Evolutionary conservation across 2,329 filamentous ascomycete species (phyloP), one percentile per base, ranked within the genome.

Genomic region (Trichoderma sp.): DNA sequence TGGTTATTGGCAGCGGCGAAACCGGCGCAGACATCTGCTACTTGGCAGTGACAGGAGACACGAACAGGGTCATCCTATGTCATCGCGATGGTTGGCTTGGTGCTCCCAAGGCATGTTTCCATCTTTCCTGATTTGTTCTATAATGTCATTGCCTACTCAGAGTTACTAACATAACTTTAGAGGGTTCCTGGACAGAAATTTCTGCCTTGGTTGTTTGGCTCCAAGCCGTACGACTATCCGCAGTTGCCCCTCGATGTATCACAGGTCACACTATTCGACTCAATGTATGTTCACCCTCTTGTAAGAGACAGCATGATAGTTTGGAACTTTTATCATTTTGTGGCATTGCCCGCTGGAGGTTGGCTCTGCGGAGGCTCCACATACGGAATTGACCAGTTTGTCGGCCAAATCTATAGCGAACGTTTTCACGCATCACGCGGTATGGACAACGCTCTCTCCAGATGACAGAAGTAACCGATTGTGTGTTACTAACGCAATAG

Each of bases 1-100:
- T 83, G 68, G 74, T 83, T 59, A 68, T 83, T 4, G 81, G 81
- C 1, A 77, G 74, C 12, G 80, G 81, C 9, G 81, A 83, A 68
- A 83, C 81, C 0, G 79, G 75, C 8, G 78, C 80, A 68, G 81
- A 83, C 53, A 70, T 83, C 27, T 75, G 76, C 10, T 75, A 81
- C 61, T 74, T 82, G 22, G 80, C 80, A 5, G 73, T 83, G 3
- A 83, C 78, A 1, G 77, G 76, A 1, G 71, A 75, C 5, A 79
- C 80, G 4, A 77, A 78, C 42, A 74, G 76, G 34, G 79, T 82
- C 2, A 74, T 80, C 3, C 56, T 83, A 12, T 80, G 78, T 54
- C 81, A 83, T 69, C 76, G 77, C 9, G 76, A 80, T 68, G 81
- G 81, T 13, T 83, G 68, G 64, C 48, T 74, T 13, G 70, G 70